These are phyloP conservation scores for Fraxinus anomala DNA, from an alignment of 257 asterid species.

Conservation along the genomic window DNA sequence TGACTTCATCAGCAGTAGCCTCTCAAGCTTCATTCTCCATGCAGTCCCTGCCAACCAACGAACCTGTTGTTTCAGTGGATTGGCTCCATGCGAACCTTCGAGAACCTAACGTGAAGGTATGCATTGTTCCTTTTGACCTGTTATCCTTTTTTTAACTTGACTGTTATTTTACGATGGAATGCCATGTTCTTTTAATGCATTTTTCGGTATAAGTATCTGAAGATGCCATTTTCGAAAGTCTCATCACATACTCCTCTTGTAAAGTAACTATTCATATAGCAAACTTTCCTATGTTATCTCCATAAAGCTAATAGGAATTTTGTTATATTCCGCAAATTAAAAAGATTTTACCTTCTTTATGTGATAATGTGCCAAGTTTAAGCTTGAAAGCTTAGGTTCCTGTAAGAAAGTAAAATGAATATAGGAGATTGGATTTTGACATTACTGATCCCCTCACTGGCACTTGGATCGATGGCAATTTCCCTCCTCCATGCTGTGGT, in stretches of 20 bases:
- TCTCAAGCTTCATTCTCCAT: constrained; percentile 60
- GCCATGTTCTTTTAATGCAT: neutral
- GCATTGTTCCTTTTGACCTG: constrained; percentile 9
- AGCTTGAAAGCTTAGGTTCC: neutral
- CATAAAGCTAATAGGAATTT: neutral
- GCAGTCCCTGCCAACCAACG: constrained; percentile 47
- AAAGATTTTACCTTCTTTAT: neutral
- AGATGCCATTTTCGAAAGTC: neutral
- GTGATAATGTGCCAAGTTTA: neutral
- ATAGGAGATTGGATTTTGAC: neutral
- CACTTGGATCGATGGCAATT: neutral
- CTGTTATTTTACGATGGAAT: neutral
- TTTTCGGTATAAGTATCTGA: neutral
- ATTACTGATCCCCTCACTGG: neutral
- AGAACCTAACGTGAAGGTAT: constrained; percentile 82
- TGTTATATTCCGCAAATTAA: neutral
- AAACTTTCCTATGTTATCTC: neutral
- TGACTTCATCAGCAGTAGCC: constrained; percentile 61
- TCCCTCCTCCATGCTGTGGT: neutral
- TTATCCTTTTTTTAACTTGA: neutral
- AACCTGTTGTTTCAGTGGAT: constrained; percentile 91
- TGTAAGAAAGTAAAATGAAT: neutral
- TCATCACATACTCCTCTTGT: neutral
- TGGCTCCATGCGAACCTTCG: constrained; percentile 91
- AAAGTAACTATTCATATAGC: neutral